phyloP scores from a whole-genome alignment of 768 basidiomycete species.

The Auricularia sp. region DNA sequence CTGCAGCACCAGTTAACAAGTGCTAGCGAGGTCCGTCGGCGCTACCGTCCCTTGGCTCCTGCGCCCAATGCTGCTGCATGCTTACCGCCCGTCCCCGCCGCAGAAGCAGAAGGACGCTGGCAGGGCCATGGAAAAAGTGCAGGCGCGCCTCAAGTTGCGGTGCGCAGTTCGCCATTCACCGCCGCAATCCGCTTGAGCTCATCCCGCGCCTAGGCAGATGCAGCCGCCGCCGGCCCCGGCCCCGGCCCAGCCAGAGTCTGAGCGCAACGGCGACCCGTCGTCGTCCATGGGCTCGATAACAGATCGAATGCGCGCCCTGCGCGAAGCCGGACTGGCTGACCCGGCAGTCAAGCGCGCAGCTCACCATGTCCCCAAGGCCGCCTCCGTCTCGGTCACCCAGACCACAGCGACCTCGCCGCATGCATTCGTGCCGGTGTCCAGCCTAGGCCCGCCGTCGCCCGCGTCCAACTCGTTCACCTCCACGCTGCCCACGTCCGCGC shows the following conservation, averaged over 20 bases:
- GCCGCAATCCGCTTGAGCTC: background rate
- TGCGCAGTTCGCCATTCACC: background rate
- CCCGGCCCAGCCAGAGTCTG: background rate
- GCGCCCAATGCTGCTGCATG: background rate
- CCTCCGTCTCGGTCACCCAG: conserved; percentile 23
- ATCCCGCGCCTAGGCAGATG: background rate
- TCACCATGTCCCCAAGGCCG: conserved; percentile 23
- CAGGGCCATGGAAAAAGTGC: background rate
- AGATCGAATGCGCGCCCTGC: conserved; percentile 68
- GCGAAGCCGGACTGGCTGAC: conserved; percentile 59
- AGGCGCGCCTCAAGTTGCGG: background rate
- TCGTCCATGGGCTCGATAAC: conserved; percentile 47
- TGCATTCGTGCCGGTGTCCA: conserved; percentile 57
- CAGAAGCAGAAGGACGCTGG: background rate
- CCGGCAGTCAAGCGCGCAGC: conserved; percentile 33
- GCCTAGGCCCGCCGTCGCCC: conserved; percentile 69
- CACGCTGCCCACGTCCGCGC: conserved; percentile 25
- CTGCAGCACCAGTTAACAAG: background rate
- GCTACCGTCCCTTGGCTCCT: background rate
- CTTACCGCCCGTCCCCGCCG: background rate
- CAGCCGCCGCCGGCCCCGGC: background rate
- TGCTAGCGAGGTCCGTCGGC: background rate
- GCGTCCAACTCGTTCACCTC: conserved; percentile 57
- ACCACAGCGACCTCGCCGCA: conserved; percentile 42
- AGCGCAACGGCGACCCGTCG: background rate